phyloP scores from a whole-genome alignment of 345 rosid species.

The Syzygium aromaticum region DNA sequence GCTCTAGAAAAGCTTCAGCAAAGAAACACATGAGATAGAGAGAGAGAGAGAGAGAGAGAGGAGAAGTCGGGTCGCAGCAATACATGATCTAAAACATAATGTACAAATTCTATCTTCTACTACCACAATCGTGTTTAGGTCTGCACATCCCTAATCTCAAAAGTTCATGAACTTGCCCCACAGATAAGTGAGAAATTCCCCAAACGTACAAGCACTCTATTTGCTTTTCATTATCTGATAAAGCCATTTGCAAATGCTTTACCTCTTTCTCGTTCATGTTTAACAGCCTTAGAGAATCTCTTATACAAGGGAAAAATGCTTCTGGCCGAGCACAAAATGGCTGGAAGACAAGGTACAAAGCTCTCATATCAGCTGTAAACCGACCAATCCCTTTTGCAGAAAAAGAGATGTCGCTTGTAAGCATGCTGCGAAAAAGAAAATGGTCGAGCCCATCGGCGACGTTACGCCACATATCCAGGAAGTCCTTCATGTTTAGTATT shows the following conservation, averaged over 20 bases:
- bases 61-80: background rate
- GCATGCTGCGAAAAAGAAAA: conserved; percentile 40
- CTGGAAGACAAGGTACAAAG: conserved; percentile 39
- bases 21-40: background rate
- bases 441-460: conserved; percentile 70
- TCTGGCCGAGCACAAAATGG: conserved; percentile 63
- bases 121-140: background rate
- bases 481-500: conserved; percentile 56
- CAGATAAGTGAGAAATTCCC: conserved; percentile 42
- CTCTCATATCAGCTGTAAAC: conserved; percentile 40
- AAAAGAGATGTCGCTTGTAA: conserved; percentile 13
- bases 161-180: conserved; percentile 28
- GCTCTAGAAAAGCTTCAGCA: background rate
- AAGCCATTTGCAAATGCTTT: conserved; percentile 20
- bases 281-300: conserved; percentile 50
- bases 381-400: conserved; percentile 14
- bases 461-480: conserved; percentile 67
- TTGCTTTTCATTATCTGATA: conserved; percentile 10
- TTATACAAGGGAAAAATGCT: conserved; percentile 60
- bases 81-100: background rate
- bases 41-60: background rate
- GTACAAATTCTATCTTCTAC: background rate
- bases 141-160: background rate
- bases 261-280: conserved; percentile 32
- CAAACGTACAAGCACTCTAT: conserved; percentile 12